phyloP scores from a whole-genome alignment of 805 yeast genomes.

The Yamadazyma ubonensis region DNA sequence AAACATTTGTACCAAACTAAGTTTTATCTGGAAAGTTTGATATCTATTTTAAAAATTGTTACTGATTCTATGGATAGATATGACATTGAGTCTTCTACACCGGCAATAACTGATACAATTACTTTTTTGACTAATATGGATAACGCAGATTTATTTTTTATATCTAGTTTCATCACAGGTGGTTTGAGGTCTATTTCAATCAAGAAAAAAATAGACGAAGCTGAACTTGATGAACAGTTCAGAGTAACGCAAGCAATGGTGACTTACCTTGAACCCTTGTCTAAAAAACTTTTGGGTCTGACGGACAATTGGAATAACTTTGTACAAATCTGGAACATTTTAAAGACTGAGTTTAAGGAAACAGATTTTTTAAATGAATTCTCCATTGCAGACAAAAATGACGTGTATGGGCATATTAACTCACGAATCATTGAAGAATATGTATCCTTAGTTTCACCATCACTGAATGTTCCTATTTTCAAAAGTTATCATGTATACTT shows the following conservation, averaged over 20 bases:
- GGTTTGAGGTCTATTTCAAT: conserved; percentile 27
- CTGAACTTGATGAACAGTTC: background rate
- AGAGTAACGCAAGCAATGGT: background rate
- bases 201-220: conserved; percentile 18
- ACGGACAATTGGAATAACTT: conserved; percentile 1
- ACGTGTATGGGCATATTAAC: too few relatives aligned
- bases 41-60: conserved; percentile 39
- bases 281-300: conserved; percentile 7
- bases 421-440: too few relatives aligned
- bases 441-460: too few relatives aligned
- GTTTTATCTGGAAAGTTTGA: conserved; percentile 33
- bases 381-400: too few relatives aligned
- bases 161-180: conserved; percentile 45
- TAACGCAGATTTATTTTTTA: background rate
- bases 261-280: conserved; percentile 1
- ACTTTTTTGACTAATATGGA: background rate
- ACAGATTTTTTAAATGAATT: conserved; percentile 1
- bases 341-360: conserved; percentile 4
- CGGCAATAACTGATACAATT: background rate
- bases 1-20: conserved; percentile 33
- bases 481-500: conserved; percentile 8
- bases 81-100: background rate
- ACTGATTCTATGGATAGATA: conserved; percentile 1
- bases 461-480: background rate
- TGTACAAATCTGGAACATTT: conserved; percentile 11